Conservation (phyloP, 768 basidiomycete genomes). For the Collybia mongolica region DNA sequence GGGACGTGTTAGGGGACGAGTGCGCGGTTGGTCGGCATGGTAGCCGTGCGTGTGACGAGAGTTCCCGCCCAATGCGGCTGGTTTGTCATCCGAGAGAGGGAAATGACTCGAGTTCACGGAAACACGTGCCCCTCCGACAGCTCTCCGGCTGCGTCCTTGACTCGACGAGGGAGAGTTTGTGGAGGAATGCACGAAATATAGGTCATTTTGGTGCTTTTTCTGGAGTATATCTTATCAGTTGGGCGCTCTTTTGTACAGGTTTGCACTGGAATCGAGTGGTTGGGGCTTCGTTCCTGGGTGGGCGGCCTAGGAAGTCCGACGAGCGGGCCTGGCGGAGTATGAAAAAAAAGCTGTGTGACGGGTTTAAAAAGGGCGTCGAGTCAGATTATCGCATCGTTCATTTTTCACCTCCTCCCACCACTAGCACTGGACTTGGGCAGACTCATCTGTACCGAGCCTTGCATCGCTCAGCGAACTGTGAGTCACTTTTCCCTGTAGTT, state of each 20-base stretch:
- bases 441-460: constrained; percentile 9
- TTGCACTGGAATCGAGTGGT: neutral
- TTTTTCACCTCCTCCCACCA: constrained; percentile 9
- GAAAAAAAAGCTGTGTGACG: constrained; percentile 14
- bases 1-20: neutral
- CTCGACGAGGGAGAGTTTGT: neutral
- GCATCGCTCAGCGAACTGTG: constrained; percentile 3
- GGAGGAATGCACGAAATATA: neutral
- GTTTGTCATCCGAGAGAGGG: constrained; percentile 13
- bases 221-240: neutral
- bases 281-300: constrained; percentile 4
- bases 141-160: neutral
- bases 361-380: constrained; percentile 12
- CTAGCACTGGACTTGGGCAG: constrained; percentile 7
- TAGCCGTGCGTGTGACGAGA: neutral
- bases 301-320: constrained; percentile 4
- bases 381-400: constrained; percentile 9
- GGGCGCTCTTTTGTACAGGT: constrained; percentile 5
- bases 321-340: constrained; percentile 18
- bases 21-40: neutral
- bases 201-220: neutral
- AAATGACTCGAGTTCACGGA: constrained; percentile 10
- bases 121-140: neutral
- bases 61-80: constrained; percentile 12
- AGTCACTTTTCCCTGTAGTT: neutral